A percentile compares a stretch with the other conserved stretches of the same genome.
Evolutionary conservation across 2,329 filamentous ascomycete genomes (phyloP).

Genomic region (Ceratocystis papillata): DNA sequence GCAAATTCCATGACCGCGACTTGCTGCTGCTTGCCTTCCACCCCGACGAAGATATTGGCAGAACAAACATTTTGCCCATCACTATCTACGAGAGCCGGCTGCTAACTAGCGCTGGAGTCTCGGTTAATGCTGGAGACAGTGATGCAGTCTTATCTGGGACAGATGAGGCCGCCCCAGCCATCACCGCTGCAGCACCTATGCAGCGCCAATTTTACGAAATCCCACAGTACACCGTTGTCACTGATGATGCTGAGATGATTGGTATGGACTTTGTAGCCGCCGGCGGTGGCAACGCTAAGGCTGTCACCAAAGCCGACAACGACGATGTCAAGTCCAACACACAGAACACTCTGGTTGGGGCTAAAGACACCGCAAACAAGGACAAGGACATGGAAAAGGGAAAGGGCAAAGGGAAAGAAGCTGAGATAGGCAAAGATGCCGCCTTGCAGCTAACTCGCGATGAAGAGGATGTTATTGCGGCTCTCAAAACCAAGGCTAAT

Average conservation of each 20-base stretch:
- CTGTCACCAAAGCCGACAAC: conserved; percentile 34
- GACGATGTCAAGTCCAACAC: conserved; percentile 27
- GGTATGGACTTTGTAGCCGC: conserved; percentile 86
- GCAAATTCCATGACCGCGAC: conserved; percentile 70
- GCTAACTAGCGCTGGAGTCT: conserved; percentile 28
- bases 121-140: conserved; percentile 57
- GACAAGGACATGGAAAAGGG: conserved; percentile 26
- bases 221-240: conserved; percentile 71
- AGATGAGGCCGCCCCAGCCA: conserved; percentile 41
- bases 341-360: too few species aligned
- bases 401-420: conserved; percentile 27
- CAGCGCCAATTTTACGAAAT: conserved; percentile 71
- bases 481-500: conserved; percentile 77
- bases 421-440: conserved; percentile 28
- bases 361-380: conserved; percentile 28
- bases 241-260: conserved; percentile 95
- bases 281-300: conserved; percentile 69
- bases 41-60: conserved; percentile 45
- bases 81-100: conserved; percentile 70
- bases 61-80: conserved; percentile 68
- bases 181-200: conserved; percentile 40
- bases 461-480: conserved; percentile 51
- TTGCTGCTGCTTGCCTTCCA: conserved; percentile 82
- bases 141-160: conserved; percentile 38
- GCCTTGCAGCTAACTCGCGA: conserved; percentile 41